Percentiles rank a stretch among this genome's conserved stretches.
Evolutionary conservation across 768 basidiomycete species (phyloP).

Genomic region (Rubroboletus pulcherrimus): DNA sequence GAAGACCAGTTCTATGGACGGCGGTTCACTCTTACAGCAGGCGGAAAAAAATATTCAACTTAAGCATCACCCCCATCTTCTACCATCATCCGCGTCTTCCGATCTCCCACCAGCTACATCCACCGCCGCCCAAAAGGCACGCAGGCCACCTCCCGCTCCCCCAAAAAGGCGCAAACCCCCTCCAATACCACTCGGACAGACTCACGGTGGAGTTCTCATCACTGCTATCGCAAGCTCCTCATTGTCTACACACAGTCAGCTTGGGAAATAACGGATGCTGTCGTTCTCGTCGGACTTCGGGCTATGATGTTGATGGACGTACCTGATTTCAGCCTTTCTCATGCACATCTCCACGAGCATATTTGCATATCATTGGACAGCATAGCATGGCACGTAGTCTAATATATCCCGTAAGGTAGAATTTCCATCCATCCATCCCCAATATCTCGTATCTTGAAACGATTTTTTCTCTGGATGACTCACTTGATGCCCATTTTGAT

Average conservation of each 20-base stretch:
- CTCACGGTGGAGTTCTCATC: slow-evolving; percentile 52
- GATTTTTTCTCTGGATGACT: neutral
- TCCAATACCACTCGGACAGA: slow-evolving; percentile 53
- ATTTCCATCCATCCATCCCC: slow-evolving; percentile 4
- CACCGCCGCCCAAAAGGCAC: slow-evolving; percentile 25
- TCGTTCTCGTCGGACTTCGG: slow-evolving; percentile 3
- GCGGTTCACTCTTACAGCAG: slow-evolving; percentile 18
- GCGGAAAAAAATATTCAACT: slow-evolving; percentile 15
- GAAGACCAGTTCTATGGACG: slow-evolving; percentile 27
- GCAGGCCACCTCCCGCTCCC: slow-evolving; percentile 64
- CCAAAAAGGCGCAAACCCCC: slow-evolving; percentile 69
- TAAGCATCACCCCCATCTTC: slow-evolving; percentile 14
- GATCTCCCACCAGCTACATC: slow-evolving; percentile 14
- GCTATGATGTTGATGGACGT: slow-evolving; percentile 2
- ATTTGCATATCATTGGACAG: slow-evolving; percentile 22
- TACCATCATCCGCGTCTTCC: slow-evolving; percentile 19
- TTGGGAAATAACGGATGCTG: slow-evolving; percentile 14
- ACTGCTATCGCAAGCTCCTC: slow-evolving; percentile 52
- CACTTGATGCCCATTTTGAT: neutral
- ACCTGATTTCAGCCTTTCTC: slow-evolving; percentile 7
- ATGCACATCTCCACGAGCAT: slow-evolving; percentile 15
- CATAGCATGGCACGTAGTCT: slow-evolving; percentile 16
- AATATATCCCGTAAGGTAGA: slow-evolving; percentile 14
- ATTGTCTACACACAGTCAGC: slow-evolving; percentile 16
- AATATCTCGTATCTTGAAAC: neutral